phyloP scores from a whole-genome alignment of 257 asterid genomes.

The Jacaranda copaia region DNA sequence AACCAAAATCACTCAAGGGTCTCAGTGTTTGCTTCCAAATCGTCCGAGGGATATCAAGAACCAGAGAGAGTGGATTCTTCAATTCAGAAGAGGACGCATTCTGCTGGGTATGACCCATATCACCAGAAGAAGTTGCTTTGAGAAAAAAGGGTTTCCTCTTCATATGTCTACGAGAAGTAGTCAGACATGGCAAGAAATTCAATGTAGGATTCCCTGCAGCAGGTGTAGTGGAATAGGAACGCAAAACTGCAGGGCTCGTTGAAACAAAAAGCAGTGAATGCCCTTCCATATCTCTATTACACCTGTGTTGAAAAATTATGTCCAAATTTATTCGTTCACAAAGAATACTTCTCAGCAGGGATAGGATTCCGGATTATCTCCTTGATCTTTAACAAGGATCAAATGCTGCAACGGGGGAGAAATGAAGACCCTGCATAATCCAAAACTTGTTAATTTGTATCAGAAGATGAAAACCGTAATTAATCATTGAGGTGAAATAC shows the following conservation, averaged over 20 bases:
- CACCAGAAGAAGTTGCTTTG: conserved; percentile 58
- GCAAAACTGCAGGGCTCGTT: conserved; percentile 47
- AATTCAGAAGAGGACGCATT: conserved; percentile 51
- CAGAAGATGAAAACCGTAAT: background rate
- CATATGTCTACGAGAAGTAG: conserved; percentile 40
- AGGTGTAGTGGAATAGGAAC: conserved; percentile 44
- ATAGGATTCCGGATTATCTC: conserved; percentile 16
- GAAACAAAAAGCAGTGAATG: conserved; percentile 56
- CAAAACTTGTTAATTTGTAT: background rate
- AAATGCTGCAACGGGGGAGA: conserved; percentile 1
- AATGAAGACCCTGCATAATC: conserved; percentile 28
- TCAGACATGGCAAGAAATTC: conserved; percentile 53
- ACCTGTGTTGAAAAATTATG: conserved; percentile 7
- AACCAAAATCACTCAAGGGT: conserved; percentile 94
- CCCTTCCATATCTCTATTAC: conserved; percentile 57
- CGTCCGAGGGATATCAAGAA: conserved; percentile 66
- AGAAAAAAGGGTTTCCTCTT: conserved; percentile 44
- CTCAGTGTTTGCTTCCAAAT: conserved; percentile 85
- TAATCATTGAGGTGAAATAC: background rate
- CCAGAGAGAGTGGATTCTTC: conserved; percentile 57
- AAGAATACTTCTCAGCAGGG: conserved; percentile 15
- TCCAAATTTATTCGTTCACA: conserved; percentile 1
- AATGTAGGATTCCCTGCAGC: conserved; percentile 42
- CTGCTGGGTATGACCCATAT: conserved; percentile 48
- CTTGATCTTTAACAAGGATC: conserved; percentile 19